A percentile compares a stretch with the other conserved stretches of the same genome.
Evolutionary conservation across 2,329 filamentous ascomycete genomes (phyloP).

Genomic region (Penicillium decumbens): DNA sequence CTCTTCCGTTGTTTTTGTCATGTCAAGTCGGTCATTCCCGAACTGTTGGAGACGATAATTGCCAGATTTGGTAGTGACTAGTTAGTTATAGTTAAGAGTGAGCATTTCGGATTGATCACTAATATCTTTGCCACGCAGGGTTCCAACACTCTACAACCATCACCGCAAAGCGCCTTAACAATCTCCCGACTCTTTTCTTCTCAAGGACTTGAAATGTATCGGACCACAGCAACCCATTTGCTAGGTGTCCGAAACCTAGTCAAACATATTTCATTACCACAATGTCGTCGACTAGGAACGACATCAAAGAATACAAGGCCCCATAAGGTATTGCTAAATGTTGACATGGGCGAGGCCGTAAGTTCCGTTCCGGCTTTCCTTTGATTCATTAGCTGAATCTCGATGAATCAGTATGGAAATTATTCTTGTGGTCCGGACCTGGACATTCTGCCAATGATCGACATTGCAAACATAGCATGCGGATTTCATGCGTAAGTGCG

Average conservation of each 20-base stretch:
- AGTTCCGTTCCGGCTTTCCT: background rate
- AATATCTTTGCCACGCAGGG: background rate
- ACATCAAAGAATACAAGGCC: background rate
- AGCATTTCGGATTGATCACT: background rate
- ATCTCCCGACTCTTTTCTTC: background rate
- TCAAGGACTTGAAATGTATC: background rate
- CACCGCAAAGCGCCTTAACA: too few relatives aligned
- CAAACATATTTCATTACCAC: background rate
- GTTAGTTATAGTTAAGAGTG: background rate
- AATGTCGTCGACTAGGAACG: background rate
- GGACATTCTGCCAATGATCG: constrained; percentile 57
- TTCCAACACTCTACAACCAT: too few relatives aligned
- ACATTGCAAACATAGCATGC: constrained; percentile 60
- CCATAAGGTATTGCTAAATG: background rate
- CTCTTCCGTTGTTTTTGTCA: too few relatives aligned
- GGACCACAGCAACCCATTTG: background rate
- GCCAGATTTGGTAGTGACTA: background rate
- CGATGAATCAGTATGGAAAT: constrained; percentile 37
- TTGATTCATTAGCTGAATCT: background rate
- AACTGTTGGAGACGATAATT: background rate
- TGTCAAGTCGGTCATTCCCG: too few relatives aligned
- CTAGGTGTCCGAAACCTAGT: background rate
- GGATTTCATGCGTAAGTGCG: constrained; percentile 47
- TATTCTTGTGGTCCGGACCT: constrained; percentile 53
- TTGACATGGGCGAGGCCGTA: background rate